A percentile compares a stretch with the other conserved stretches of the same genome.
phyloP scores from a whole-genome alignment of 768 basidiomycete genomes.

The Collybiopsis luxurians region DNA sequence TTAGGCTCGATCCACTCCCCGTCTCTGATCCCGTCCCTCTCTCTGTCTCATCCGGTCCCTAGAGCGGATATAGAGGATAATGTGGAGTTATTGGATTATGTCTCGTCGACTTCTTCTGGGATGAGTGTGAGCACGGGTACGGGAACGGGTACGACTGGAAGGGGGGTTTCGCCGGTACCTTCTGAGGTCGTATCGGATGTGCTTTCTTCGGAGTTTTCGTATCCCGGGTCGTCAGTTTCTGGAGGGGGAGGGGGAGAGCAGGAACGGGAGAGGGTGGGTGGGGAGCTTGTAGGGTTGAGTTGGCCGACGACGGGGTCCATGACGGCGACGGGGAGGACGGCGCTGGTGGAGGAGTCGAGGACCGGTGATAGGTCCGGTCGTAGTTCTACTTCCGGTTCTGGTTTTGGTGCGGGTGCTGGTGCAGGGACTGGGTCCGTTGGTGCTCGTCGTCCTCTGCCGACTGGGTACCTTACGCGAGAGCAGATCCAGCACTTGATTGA shows the following conservation, averaged over 20 bases:
- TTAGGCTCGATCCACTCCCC: too few species aligned
- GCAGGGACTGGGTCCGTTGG: not conserved
- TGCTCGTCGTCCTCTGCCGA: not conserved
- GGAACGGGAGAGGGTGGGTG: too few species aligned
- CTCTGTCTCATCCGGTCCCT: not conserved
- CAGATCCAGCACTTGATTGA: slow-evolving; percentile 1
- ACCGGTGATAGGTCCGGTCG: too few species aligned
- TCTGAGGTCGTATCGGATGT: not conserved
- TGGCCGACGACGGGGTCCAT: too few species aligned
- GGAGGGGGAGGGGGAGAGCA: too few species aligned
- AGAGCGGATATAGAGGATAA: slow-evolving; percentile 1
- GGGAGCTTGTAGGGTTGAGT: too few species aligned
- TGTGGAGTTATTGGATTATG: not conserved
- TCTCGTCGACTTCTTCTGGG: too few species aligned
- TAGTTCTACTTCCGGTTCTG: not conserved
- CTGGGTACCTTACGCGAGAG: not conserved
- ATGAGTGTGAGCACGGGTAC: too few species aligned
- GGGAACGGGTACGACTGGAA: not conserved
- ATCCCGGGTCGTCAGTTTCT: too few species aligned
- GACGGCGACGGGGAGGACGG: too few species aligned
- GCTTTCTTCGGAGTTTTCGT: too few species aligned
- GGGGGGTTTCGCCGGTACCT: not conserved
- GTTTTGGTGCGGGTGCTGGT: not conserved
- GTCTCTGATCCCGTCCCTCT: not conserved
- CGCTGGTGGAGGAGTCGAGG: too few species aligned